Conservation (phyloP, 306 rosid species). For the Fragaria iinumae region DNA sequence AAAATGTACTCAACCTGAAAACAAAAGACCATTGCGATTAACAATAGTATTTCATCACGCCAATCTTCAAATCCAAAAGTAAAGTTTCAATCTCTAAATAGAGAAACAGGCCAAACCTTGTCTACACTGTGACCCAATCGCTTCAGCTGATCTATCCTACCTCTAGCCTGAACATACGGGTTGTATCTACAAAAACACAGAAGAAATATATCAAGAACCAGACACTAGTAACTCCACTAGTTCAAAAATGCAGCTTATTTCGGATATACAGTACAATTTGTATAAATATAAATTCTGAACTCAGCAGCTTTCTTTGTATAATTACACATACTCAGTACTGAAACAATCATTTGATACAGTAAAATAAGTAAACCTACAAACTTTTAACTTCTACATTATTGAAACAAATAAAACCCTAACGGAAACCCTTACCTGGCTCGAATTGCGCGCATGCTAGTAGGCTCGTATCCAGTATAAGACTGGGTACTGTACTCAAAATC, state of each 20-base stretch:
- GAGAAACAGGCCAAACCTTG: constrained; percentile 55
- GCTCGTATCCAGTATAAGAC: constrained; percentile 97
- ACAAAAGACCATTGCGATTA: constrained; percentile 25
- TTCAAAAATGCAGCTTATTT: not conserved
- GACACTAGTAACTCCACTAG: not conserved
- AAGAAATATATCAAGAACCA: not conserved
- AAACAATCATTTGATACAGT: not conserved
- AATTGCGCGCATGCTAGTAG: constrained; percentile 98
- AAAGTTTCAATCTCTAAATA: not conserved
- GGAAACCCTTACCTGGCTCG: constrained; percentile 65
- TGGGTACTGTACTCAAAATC: constrained; percentile 97
- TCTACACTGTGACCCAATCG: constrained; percentile 98
- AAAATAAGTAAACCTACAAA: not conserved
- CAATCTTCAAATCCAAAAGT: not conserved
- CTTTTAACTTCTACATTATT: not conserved
- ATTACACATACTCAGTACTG: not conserved
- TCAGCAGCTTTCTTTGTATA: not conserved
- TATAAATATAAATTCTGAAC: not conserved
- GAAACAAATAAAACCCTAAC: not conserved
- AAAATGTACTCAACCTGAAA: constrained; percentile 92
- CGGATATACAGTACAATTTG: not conserved
- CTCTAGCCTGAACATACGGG: constrained; percentile 92
- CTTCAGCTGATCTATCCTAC: constrained; percentile 98
- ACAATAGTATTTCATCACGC: not conserved
- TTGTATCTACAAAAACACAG: constrained; percentile 70